Conservation (phyloP, 805 yeast genomes). For the Wickerhamomyces mucosus region DNA sequence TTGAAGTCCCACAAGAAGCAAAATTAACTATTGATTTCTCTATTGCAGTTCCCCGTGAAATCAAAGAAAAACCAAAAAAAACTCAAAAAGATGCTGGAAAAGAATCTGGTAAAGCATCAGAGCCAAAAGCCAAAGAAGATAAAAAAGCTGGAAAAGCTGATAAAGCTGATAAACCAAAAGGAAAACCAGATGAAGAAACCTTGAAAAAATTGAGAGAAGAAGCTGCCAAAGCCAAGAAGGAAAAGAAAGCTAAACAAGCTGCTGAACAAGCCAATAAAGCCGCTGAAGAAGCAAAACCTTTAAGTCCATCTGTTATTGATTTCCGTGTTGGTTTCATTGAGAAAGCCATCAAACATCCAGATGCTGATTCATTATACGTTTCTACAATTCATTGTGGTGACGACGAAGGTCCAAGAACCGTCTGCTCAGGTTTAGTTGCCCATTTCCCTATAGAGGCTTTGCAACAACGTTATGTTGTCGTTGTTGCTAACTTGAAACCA, state of each 20-base stretch:
- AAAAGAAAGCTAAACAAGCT: slow-evolving; percentile 41
- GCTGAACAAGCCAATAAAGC: slow-evolving; percentile 41
- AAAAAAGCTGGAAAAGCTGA: slow-evolving; percentile 30
- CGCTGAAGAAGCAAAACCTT: slow-evolving; percentile 44
- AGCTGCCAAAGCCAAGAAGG: slow-evolving; percentile 56
- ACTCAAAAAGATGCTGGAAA: slow-evolving; percentile 23
- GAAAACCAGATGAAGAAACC: slow-evolving; percentile 40
- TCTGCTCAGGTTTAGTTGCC: slow-evolving; percentile 93
- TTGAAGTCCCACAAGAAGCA: slow-evolving; percentile 43
- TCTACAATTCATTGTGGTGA: slow-evolving; percentile 97
- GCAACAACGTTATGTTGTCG: slow-evolving; percentile 89
- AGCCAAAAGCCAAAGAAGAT: slow-evolving; percentile 26
- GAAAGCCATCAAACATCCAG: slow-evolving; percentile 95
- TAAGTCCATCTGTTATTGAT: slow-evolving; percentile 79
- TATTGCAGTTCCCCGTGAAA: slow-evolving; percentile 64
- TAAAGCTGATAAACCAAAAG: slow-evolving; percentile 17
- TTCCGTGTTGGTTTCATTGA: slow-evolving; percentile 94
- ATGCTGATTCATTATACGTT: slow-evolving; percentile 93
- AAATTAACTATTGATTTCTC: slow-evolving; percentile 48
- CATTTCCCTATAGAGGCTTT: slow-evolving; percentile 84
- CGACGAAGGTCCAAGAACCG: slow-evolving; percentile 94
- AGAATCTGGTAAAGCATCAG: slow-evolving; percentile 14
- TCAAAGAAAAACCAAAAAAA: slow-evolving; percentile 49
- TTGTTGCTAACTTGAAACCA: slow-evolving; percentile 94
- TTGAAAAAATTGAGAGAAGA: slow-evolving; percentile 37